Evolutionary conservation across 2,329 filamentous ascomycete species (phyloP), one percentile per base, ranked within the genome.

Genomic region (Aotearoamyces nothofagi): DNA sequence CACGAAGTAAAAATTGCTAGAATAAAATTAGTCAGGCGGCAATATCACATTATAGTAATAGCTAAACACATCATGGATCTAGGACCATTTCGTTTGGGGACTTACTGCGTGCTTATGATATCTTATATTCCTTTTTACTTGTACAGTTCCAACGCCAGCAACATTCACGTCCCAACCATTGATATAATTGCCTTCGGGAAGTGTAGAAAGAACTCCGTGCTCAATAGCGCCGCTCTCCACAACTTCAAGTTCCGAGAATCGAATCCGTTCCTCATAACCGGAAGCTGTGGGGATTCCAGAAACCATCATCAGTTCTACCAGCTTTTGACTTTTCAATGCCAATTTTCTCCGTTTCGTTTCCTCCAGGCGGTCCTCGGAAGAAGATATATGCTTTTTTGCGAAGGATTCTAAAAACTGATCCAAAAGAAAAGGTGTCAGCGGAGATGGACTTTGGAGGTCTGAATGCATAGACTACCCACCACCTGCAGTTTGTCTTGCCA

Each of bases 251-350:
- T 98, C 90, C 2, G 84, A 83, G 51, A 98, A 98, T 28, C 84
- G 73, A 47, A 98, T 94, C 33, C 90, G 73, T 60, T 98, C 90
- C 55, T 98, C 90, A 50, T 96, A 98, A 2, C 90, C 90, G 4
- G 86, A 94, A 4, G 90, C 84, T 1, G 90, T 98, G 17, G 81
- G 82, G 33, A 98, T 78, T 20, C 90, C 90, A 5, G 87, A 96
- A 6, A 98, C 90, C 84, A 98, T 94, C 90, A 98, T 98, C 36
- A 98, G 63, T 61, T 98, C 90, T 8, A 98, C 82, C 33, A 98
- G 60, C 59, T 98, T 98, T 52, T 90, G 78, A 26, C 81, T 83
- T 65, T 98, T 98, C 43, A 77, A 64, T 3, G 90, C 87, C 39
- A 98, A 59, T 54, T 98, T 98, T 39, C 76, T 69, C 33, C 90